Evolutionary conservation across 768 basidiomycete genomes (phyloP), one percentile per base, ranked within the genome.

Genomic region (Termitomyces bulborhizus): DNA sequence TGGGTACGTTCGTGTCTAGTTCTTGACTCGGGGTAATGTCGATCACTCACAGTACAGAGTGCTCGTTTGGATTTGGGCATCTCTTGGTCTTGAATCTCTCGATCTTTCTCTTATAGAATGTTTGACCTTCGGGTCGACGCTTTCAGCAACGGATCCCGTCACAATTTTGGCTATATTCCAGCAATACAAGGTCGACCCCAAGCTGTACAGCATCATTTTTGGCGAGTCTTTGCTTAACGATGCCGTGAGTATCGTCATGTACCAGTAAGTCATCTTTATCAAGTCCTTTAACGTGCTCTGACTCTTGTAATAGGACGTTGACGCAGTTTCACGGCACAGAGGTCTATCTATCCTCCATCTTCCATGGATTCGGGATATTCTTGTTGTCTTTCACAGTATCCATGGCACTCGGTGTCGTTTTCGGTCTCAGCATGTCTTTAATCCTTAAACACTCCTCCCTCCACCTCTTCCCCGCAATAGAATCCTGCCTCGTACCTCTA

Each of bases 191-290:
- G 95, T 98, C 63, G 97, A 99, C 71, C 95, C 97, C 0, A 98
- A 98, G 68, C 78, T 99, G 8, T 98, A 98, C 73, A 89, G 86
- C 44, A 82, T 98, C 70, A 99, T 99, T 60, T 99, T 98, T 65
- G 97, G 97, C 27, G 97, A 98, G 71, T 90, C 87, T 71, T 78
- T 99, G 56, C 73, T 99, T 57, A 99, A 99, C 72, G 97, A 99
- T 76, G 97, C 97, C 18, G 97, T 98, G 65, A 93, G 92, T 80
- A 98, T 98, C 76, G 95, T 98, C 70, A 94, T 99, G 90, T 98
- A 98, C 71, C 97, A 99, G 94, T 98, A 69, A 78, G 94, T 88
- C 57, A 43, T 37, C 42, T 42, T 46, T 50, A 2, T 39, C 34
- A 6, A 32, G 24, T 34, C 8, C 26, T 37, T 16, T 47, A n/a